Conservation (phyloP, 2,329 filamentous ascomycete genomes). For the Aspergillus jensenii region DNA sequence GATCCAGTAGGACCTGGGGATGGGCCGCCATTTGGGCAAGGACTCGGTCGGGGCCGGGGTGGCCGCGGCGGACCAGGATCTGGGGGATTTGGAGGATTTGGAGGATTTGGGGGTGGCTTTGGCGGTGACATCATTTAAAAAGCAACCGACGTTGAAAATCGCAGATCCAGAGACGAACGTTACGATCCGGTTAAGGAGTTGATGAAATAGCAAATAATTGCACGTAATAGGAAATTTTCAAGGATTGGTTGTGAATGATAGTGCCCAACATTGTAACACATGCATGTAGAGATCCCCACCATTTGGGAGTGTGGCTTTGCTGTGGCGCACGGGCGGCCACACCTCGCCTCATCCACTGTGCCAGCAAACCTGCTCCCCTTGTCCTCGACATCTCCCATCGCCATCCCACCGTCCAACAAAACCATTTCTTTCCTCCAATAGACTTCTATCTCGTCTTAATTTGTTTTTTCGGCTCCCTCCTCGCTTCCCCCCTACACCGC, state of each 20-base stretch:
- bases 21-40: slow-evolving; percentile 46
- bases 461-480: slow-evolving; percentile 5
- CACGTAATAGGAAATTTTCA: too few relatives aligned
- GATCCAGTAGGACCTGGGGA: slow-evolving; percentile 78
- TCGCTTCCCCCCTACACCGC: slow-evolving; percentile 10
- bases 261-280: too few relatives aligned
- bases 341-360: slow-evolving; percentile 16
- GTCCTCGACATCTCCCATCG: slow-evolving; percentile 7
- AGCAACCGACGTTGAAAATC: too few relatives aligned
- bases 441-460: slow-evolving; percentile 7
- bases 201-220: too few relatives aligned
- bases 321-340: slow-evolving; percentile 22
- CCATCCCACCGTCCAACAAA: slow-evolving; percentile 9
- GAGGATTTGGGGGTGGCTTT: slow-evolving; percentile 44
- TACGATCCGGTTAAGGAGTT: too few relatives aligned
- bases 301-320: slow-evolving; percentile 13
- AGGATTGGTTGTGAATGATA: too few relatives aligned
- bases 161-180: too few relatives aligned
- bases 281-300: background rate
- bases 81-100: slow-evolving; percentile 45
- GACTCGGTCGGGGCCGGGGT: slow-evolving; percentile 35
- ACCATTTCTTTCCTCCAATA: slow-evolving; percentile 2
- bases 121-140: slow-evolving; percentile 42
- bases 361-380: slow-evolving; percentile 16
- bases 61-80: slow-evolving; percentile 32